A percentile compares a stretch with the other conserved stretches of the same genome.
Evolutionary conservation across 2,329 filamentous ascomycete species (phyloP).

Genomic region (Scedosporium dehoogii): DNA sequence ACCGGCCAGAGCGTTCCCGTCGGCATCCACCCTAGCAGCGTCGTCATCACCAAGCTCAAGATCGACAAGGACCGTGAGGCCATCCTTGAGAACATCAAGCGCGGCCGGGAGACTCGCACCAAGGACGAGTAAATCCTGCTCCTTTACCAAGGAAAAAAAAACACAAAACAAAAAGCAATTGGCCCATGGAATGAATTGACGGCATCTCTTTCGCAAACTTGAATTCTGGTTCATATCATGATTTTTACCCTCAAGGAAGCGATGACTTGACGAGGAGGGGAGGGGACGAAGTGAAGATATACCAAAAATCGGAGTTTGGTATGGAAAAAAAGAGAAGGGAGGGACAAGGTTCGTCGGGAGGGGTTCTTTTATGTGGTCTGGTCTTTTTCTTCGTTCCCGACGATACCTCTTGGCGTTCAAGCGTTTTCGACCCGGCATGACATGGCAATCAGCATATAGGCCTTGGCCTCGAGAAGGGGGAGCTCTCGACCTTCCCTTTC

Average conservation of each 20-base stretch:
- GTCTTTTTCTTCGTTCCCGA: not conserved
- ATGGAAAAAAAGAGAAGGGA: not conserved
- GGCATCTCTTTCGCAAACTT: slow-evolving; percentile 1
- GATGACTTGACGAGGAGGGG: slow-evolving; percentile 2
- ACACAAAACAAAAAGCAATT: slow-evolving; percentile 6
- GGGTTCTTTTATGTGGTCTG: not conserved
- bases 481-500: not conserved
- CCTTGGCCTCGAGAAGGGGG: not conserved
- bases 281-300: not conserved
- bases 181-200: slow-evolving; percentile 7
- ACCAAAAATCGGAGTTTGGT: not conserved
- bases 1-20: slow-evolving; percentile 93
- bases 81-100: slow-evolving; percentile 78
- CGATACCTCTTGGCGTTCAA: slow-evolving; percentile 4
- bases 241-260: not conserved
- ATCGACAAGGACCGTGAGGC: slow-evolving; percentile 89
- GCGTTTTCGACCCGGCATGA: slow-evolving; percentile 1
- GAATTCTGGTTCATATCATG: not conserved
- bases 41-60: slow-evolving; percentile 98
- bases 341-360: not conserved
- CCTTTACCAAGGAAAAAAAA: slow-evolving; percentile 4
- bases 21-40: slow-evolving; percentile 92
- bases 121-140: slow-evolving; percentile 47
- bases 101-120: slow-evolving; percentile 64
- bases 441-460: not conserved